Base-by-base conservation (phyloP, 306 rosid genomes). In the Glycine soja region DNA sequence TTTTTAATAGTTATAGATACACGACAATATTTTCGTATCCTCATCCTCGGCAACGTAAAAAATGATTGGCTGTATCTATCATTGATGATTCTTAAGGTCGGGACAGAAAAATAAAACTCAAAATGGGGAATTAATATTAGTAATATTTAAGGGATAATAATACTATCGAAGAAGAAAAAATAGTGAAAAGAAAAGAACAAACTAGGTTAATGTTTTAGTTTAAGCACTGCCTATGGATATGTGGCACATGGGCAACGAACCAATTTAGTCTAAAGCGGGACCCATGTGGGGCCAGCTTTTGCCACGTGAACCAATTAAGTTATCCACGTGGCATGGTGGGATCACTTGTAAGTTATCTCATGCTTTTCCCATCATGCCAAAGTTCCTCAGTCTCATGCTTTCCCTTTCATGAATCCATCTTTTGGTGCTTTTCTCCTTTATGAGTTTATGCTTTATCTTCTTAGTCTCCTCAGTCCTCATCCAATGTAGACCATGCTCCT, bases 281-380 rank as follows among this genome's bases (percentile, higher is more conserved):
- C 85, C 90, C 92, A 91, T 81, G 90, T 89, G 95, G 95, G 90
- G 78, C 90, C 90, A 82, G 87, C 90, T 91, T 91, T 91, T 68
- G 87, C 88, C 95, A 89, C 84, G 88, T 91, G 95, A 87, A 78
- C 13, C 32, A 83, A 81, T 8, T 64, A 61, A 78, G 73, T 54
- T 5, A 52, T 81, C 89, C 85, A 89, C 85, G 86, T 84, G 89
- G 91, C 89, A 59, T 34, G 47, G 81, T 70, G 80, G 87, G 84
- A 87, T 87, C 18, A 74, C 83, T 82, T 85, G 88, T 72, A 59
- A 19, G 78, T 73, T 73, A 79, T 80, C 59, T 78, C 80, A 85
- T 86, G 67, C 88, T 88, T 83, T 88, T 64, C 45, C 86, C 32
- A 58, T 76, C 9, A 54, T 53, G 40, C 15, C 71, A 36, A 36